A percentile compares a stretch with the other conserved stretches of the same genome.
Evolutionary conservation across 73 alveolate genomes (phyloP).

Genomic region (Symbiodinium natans): DNA sequence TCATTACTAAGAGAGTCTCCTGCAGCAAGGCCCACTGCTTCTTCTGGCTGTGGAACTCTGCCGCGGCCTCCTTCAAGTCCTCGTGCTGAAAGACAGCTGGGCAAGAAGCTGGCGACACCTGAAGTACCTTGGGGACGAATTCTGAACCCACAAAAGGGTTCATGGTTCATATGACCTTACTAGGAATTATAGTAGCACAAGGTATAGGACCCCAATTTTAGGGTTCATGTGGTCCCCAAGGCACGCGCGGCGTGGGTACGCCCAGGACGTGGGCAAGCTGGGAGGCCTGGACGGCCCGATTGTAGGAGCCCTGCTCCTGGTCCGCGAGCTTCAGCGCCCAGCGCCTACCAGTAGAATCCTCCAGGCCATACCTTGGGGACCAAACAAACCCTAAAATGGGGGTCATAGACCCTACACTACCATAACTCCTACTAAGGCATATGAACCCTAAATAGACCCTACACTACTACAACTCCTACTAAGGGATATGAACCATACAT

Average conservation of each 20-base stretch:
- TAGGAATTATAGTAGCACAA: background rate
- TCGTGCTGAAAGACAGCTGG: background rate
- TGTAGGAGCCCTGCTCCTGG: background rate
- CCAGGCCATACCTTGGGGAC: background rate
- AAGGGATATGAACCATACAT: no score
- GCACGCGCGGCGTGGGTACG: no score
- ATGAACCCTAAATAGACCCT: no score
- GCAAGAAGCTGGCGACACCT: background rate
- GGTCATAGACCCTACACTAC: no score
- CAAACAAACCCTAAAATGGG: no score
- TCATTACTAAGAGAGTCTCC: background rate
- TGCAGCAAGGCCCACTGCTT: conserved; percentile 15
- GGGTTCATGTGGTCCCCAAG: no score
- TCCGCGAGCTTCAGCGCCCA: conserved; percentile 13
- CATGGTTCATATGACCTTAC: no score
- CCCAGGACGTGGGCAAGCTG: background rate
- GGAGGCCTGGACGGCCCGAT: background rate
- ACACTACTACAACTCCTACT: no score
- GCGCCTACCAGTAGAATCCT: background rate
- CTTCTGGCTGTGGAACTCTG: background rate
- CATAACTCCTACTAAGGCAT: no score
- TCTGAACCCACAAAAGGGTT: no score
- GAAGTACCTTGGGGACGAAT: background rate
- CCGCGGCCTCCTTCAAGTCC: background rate
- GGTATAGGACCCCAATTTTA: no score